A percentile compares a stretch with the other conserved stretches of the same genome.
Evolutionary conservation across 2,329 filamentous ascomycete genomes (phyloP).

Genomic region (Dactylellina parvicollis): DNA sequence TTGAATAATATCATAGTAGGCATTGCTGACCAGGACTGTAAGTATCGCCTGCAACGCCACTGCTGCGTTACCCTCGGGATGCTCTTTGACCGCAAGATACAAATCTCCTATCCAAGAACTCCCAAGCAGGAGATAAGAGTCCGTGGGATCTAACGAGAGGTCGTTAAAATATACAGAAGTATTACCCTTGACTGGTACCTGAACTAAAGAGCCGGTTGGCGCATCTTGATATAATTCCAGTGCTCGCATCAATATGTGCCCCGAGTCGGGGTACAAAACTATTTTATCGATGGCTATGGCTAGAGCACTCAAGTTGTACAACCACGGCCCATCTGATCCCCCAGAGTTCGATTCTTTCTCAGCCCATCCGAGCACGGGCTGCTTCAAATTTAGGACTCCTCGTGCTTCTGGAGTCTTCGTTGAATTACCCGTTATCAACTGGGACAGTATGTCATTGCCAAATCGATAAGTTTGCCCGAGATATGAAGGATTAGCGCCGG

Average conservation of each 20-base stretch:
- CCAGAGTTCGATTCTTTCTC: neutral
- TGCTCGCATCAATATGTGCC: neutral
- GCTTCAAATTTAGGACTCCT: neutral
- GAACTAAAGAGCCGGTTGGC: too few species aligned
- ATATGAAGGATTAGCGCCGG: too few species aligned
- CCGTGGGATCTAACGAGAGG: too few species aligned
- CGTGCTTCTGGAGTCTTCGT: neutral
- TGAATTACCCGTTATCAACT: neutral
- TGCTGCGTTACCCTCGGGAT: neutral
- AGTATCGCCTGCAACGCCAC: slow-evolving; percentile 3
- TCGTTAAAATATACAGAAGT: neutral
- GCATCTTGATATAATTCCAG: too few species aligned
- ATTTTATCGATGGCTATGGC: neutral
- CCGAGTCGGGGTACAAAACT: neutral
- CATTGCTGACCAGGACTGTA: slow-evolving; percentile 14
- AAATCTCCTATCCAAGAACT: slow-evolving; percentile 2
- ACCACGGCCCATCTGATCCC: slow-evolving; percentile 9
- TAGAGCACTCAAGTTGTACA: neutral
- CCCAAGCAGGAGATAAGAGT: neutral
- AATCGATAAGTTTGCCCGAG: neutral
- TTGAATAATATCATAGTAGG: slow-evolving; percentile 9
- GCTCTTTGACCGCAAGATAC: neutral
- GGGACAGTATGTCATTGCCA: neutral
- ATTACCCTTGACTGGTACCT: neutral
- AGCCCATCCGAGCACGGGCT: neutral